These are phyloP conservation scores for Drechslera avenae DNA, from an alignment of 2,329 filamentous ascomycete genomes.

Conservation along the genomic window DNA sequence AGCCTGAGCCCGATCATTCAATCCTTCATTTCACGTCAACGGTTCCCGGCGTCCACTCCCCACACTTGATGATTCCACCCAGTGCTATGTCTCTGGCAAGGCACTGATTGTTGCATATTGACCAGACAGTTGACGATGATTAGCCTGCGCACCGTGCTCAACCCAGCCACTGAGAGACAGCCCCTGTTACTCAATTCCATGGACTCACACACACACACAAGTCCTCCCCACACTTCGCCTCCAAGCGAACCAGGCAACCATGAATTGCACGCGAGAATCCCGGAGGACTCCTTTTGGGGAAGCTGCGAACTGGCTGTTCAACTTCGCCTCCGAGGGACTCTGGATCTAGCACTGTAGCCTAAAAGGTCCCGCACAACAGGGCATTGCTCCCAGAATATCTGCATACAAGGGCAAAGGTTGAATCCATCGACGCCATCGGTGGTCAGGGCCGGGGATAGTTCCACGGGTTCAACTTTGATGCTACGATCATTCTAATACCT, in stretches of 20 bases:
- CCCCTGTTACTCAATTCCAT: constrained; percentile 27
- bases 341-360: no score
- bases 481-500: no score
- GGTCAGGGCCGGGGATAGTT: no score
- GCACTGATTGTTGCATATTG: constrained; percentile 26
- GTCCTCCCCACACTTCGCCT: constrained; percentile 13
- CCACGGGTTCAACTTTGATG: no score
- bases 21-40: constrained; percentile 9
- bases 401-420: no score
- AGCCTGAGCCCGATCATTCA: not conserved
- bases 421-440: no score
- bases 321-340: not conserved
- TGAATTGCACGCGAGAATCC: not conserved
- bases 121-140: constrained; percentile 29
- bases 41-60: not conserved
- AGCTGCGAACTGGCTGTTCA: not conserved
- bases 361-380: no score
- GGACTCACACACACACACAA: constrained; percentile 13
- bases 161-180: constrained; percentile 11
- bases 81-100: not conserved
- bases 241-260: not conserved
- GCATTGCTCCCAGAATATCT: no score
- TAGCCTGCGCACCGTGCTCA: constrained; percentile 18
- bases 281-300: not conserved
- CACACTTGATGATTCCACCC: no score